Conservation (phyloP, 257 asterid genomes). For the Vinca minor region DNA sequence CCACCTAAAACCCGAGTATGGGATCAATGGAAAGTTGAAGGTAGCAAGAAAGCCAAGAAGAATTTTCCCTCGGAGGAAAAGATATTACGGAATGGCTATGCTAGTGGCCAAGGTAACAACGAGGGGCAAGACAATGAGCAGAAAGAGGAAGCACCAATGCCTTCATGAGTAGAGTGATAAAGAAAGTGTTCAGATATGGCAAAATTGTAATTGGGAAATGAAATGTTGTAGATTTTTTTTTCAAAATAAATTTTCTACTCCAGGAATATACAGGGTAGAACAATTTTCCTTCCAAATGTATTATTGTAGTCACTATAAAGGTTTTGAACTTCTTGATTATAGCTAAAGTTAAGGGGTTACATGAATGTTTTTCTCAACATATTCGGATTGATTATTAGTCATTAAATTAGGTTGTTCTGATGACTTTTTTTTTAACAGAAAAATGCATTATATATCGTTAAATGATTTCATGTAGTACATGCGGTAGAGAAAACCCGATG, state of each 20-base stretch:
- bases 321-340: not conserved
- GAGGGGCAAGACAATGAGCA: conserved; percentile 31
- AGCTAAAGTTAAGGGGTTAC: too few relatives aligned
- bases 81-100: conserved; percentile 33
- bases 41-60: conserved; percentile 46
- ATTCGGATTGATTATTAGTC: too few relatives aligned
- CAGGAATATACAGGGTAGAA: not conserved
- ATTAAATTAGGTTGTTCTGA: too few relatives aligned
- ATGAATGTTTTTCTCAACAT: too few relatives aligned
- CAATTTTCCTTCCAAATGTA: not conserved
- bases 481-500: too few relatives aligned
- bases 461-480: too few relatives aligned
- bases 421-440: too few relatives aligned
- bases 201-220: conserved; percentile 4
- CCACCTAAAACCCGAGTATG: conserved; percentile 73
- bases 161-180: conserved; percentile 22
- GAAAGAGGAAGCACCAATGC: conserved; percentile 42
- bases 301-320: not conserved
- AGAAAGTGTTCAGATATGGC: not conserved
- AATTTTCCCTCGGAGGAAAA: conserved; percentile 69
- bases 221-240: not conserved
- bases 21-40: conserved; percentile 64
- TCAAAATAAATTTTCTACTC: not conserved
- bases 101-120: conserved; percentile 23
- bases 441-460: too few relatives aligned